A percentile compares a stretch with the other conserved stretches of the same genome.
These are phyloP conservation scores for Lentinula aciculospora DNA, from an alignment of 768 basidiomycete genomes.

Conservation along the genomic window DNA sequence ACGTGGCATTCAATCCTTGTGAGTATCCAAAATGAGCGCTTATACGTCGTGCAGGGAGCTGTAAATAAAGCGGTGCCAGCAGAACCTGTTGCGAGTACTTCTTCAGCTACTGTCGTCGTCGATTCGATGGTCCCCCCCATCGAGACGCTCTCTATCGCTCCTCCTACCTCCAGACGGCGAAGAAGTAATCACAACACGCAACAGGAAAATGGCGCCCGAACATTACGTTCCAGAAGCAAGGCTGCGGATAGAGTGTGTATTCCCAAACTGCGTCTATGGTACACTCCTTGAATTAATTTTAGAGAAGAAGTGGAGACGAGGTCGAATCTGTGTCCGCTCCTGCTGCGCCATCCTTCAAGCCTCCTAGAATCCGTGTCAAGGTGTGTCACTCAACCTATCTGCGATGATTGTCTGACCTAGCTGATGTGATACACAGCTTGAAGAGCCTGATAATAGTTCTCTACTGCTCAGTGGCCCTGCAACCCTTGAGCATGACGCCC, in stretches of 20 bases:
- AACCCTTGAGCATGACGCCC: conserved; percentile 10
- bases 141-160: conserved; percentile 21
- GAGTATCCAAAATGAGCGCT: not conserved
- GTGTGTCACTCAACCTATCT: not conserved
- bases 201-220: conserved; percentile 32
- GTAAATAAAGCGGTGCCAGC: not conserved
- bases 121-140: conserved; percentile 2
- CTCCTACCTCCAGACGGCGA: conserved; percentile 34
- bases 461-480: conserved; percentile 14
- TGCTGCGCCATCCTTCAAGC: not conserved
- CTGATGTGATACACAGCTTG: conserved; percentile 1
- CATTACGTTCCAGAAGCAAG: conserved; percentile 41
- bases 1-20: too few species aligned
- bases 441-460: conserved; percentile 15
- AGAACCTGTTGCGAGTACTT: not conserved
- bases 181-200: conserved; percentile 15
- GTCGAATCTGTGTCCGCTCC: not conserved
- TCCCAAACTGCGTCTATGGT: conserved; percentile 23
- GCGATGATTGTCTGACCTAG: not conserved
- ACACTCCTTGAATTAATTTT: not conserved
- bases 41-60: not conserved
- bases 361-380: conserved; percentile 9
- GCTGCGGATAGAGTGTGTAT: conserved; percentile 2
- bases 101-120: not conserved
- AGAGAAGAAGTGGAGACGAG: not conserved